Base-by-base conservation (phyloP, 208 protist species). In the Phytomonas serpens region DNA sequence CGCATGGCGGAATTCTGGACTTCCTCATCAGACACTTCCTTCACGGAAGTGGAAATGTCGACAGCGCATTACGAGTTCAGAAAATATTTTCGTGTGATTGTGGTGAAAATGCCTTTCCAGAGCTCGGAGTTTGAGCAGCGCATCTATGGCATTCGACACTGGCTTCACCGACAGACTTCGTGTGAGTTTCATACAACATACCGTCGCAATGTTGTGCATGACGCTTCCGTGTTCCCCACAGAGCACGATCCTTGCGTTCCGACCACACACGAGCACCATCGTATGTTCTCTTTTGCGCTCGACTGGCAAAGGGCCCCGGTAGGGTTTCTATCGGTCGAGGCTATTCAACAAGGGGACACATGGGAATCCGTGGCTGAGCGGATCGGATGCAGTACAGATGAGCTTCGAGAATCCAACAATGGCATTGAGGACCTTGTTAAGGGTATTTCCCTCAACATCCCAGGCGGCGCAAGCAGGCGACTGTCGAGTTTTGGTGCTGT, bases 71-170 rank as follows among this genome's bases (percentile, higher is more conserved):
- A 93, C 78, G 89, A 96, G 72, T 96, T 94, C 72, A 78, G 92
- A 69, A 93, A 93, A 78, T 92, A 86, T 72, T 96, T 94, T 73
- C 89, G 89, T 47, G 82, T 91, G 9, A 84, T 96, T 40, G 82
- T 94, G 14, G 81, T 93, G 23, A 94, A 93, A 69, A 69, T 96
- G 72, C 92, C 92, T 5, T 96, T 96, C 69, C 87, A 93, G 65
- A 93, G 89, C 68, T 93, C 87, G 14, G 87, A 94, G 77, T 93
- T 96, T 76, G 92, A 96, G 76, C 86, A 94, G 77, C 87, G 92
- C 31, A 85, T 96, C 70, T 93, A 96, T 71, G 82, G 84, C 69
- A 92, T 94, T 38, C 83, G 92, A 13, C 89, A 94, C 75, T 96
- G 92, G 89, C 76, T 96, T 57, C 92, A 94, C 67, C 87, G 92